phyloP scores from a whole-genome alignment of 495 filamentous ascomycete species.

The Tuber brumale region DNA sequence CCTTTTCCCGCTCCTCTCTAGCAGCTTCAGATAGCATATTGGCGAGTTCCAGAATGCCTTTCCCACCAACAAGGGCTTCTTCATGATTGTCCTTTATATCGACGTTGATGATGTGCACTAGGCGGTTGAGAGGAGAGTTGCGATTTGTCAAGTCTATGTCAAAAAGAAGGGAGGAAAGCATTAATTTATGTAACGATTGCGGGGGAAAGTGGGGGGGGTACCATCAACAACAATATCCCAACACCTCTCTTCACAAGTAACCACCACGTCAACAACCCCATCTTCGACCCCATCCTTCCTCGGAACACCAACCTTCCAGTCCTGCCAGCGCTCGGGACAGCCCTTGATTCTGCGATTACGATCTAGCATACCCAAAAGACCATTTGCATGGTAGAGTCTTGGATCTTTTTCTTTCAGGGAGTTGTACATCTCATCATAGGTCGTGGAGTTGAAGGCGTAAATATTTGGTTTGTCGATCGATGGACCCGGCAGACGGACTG shows the following conservation, averaged over 20 bases:
- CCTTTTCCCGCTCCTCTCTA: conserved; percentile 60
- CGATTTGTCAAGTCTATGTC: conserved; percentile 66
- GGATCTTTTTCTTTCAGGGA: conserved; percentile 80
- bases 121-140: conserved; percentile 74
- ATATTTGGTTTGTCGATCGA: conserved; percentile 90
- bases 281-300: conserved; percentile 77
- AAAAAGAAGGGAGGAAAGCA: background rate
- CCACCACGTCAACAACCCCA: conserved; percentile 86
- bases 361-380: conserved; percentile 89
- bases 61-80: conserved; percentile 84
- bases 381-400: conserved; percentile 82
- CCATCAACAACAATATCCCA: conserved; percentile 94
- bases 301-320: conserved; percentile 85
- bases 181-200: background rate
- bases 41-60: conserved; percentile 86
- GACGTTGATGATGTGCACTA: conserved; percentile 95
- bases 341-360: conserved; percentile 87
- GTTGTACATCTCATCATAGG: conserved; percentile 85
- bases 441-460: conserved; percentile 91
- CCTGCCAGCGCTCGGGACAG: conserved; percentile 95
- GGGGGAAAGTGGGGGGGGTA: conserved; percentile 5
- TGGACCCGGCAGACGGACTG: conserved; percentile 89
- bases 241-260: conserved; percentile 96
- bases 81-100: conserved; percentile 99
- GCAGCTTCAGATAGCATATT: conserved; percentile 79